Conservation (phyloP, 1,284 basidiomycete species). For the Cutaneotrichosporon spelunceum region DNA sequence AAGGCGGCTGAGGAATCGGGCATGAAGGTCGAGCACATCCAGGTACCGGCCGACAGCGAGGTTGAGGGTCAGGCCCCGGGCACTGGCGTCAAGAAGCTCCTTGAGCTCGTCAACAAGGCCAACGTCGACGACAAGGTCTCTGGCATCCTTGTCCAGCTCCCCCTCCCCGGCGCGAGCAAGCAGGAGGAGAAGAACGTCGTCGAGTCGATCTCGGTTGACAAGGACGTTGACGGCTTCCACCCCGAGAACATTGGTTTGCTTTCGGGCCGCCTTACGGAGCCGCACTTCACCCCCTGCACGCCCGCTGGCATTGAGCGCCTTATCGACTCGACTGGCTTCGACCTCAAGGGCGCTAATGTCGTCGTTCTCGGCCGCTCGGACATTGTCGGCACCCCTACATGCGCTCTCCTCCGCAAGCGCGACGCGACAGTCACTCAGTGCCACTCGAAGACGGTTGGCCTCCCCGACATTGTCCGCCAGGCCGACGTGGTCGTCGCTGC, state of each 20-base stretch:
- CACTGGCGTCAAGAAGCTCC: constrained; percentile 65
- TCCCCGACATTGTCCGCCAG: constrained; percentile 72
- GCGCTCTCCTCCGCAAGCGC: constrained; percentile 79
- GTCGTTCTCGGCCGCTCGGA: constrained; percentile 96
- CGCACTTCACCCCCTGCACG: constrained; percentile 92
- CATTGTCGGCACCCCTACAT: constrained; percentile 95
- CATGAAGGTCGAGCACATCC: constrained; percentile 80
- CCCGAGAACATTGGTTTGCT: constrained; percentile 98
- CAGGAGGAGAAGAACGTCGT: constrained; percentile 88
- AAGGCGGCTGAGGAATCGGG: constrained; percentile 95
- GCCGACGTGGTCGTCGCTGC: constrained; percentile 94
- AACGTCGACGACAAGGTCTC: constrained; percentile 80
- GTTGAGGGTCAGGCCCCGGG: constrained; percentile 30
- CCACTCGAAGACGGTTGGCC: constrained; percentile 81
- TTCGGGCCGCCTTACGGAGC: constrained; percentile 82
- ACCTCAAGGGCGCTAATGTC: constrained; percentile 71
- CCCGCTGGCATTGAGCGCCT: constrained; percentile 89
- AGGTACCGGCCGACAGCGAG: constrained; percentile 66
- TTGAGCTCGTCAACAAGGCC: constrained; percentile 72
- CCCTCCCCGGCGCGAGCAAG: constrained; percentile 76
- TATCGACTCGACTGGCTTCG: constrained; percentile 75
- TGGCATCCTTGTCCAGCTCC: constrained; percentile 96
- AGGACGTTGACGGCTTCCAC: constrained; percentile 99
- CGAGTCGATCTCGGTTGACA: constrained; percentile 87
- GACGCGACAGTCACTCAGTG: constrained; percentile 98